Evolutionary conservation across 495 filamentous ascomycete genomes (phyloP), one percentile per base, ranked within the genome.

Genomic region (Geoglossum glabrum): DNA sequence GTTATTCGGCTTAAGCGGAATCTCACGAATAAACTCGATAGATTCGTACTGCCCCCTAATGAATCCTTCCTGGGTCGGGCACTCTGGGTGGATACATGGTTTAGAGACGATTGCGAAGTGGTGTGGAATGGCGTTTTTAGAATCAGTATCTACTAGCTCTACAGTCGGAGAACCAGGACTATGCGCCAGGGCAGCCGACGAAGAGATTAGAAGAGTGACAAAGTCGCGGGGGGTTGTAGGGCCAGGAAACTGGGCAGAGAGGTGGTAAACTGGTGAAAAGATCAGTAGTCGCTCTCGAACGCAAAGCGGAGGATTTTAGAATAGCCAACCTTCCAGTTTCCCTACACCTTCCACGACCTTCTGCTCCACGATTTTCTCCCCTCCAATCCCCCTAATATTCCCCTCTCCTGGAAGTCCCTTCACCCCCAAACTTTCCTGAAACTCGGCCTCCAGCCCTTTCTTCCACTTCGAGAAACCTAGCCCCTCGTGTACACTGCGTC

Each of bases 161-260:
- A 46, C 60, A 61, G 30, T 67, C 61, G 54, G 40, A 60, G 57
- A 72, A 58, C 19, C 50, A 55, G 49, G 62, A 57, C 49, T 54
- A 21, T 58, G 57, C 54, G 13, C 57, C 23, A 15, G 57, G 9
- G 63, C 61, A 17, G 66, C 64, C 43, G 76, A 72, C 0, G 79
- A 75, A 30, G 76, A 85, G 45, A 93, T 71, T 30, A 87, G 73
- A 63, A 90, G 67, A 11, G 82, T 80, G 31, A 95, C 80, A 69
- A 96, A 96, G 64, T 95, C 92, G 64, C 90, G 73, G 27, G 90
- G 81, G 10, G 89, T 78, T 0, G 86, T 89, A 21, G 90, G 90
- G 5, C 85, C 86, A 0, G 90, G 89, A 65, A 96, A 96, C 69
- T 89, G 83, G 1, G 88, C 90, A 3, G 84, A 87, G 0, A 95